Conservation (phyloP, 495 filamentous ascomycete genomes). For the Penicillium daleae region DNA sequence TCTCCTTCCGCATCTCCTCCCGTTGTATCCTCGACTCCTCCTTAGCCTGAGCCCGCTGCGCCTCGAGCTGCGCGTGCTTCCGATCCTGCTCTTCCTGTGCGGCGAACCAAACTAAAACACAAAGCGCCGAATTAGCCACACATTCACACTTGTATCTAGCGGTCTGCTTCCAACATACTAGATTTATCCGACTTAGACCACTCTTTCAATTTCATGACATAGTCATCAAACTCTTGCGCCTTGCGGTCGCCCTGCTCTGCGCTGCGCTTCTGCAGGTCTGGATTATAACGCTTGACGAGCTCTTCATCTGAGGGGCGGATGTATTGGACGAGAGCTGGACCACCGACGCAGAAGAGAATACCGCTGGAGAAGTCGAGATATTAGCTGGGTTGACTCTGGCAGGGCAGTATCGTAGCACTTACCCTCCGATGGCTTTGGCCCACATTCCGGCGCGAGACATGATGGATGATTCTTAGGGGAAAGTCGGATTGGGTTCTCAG, state of each 20-base stretch:
- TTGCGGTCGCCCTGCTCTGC: conserved; percentile 71
- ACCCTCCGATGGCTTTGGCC: conserved; percentile 60
- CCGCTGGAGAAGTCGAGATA: conserved; percentile 53
- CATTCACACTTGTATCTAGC: background rate
- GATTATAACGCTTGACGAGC: conserved; percentile 89
- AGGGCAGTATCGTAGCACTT: conserved; percentile 25
- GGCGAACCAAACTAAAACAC: conserved; percentile 69
- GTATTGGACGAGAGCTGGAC: conserved; percentile 80
- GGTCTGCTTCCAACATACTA: conserved; percentile 50
- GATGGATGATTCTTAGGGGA: conserved; percentile 12
- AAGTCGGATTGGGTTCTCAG: background rate
- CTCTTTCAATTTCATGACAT: conserved; percentile 79
- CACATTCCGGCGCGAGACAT: conserved; percentile 58
- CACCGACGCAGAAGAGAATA: conserved; percentile 71
- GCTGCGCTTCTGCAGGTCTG: conserved; percentile 84
- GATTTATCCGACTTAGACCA: conserved; percentile 90
- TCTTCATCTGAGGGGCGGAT: conserved; percentile 89
- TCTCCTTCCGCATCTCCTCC: conserved; percentile 59
- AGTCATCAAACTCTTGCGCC: conserved; percentile 86
- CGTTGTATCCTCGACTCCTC: conserved; percentile 57
- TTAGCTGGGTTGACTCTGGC: conserved; percentile 14
- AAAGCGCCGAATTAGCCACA: conserved; percentile 8
- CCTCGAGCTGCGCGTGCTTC: conserved; percentile 39
- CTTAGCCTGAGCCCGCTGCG: conserved; percentile 54
- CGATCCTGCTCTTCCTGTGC: conserved; percentile 66